Evolutionary conservation across 2,329 filamentous ascomycete genomes (phyloP).

Genomic region (Tolypocladium pustulatum): DNA sequence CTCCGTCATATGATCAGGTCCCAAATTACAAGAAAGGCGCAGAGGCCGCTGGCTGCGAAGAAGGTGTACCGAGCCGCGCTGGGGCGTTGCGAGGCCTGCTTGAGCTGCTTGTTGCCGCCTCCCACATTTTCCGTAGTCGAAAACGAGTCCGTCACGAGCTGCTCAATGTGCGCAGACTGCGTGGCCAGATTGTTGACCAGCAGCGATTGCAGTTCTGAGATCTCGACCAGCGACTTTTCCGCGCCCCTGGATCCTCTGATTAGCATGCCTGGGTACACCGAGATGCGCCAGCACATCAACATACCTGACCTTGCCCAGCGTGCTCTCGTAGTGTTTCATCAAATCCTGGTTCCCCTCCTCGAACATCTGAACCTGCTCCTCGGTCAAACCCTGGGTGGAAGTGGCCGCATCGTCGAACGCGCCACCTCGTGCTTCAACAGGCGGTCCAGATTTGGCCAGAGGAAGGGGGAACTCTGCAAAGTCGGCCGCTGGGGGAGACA

Average conservation of each 20-base stretch:
- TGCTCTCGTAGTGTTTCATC: constrained; percentile 86
- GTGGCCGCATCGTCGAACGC: constrained; percentile 9
- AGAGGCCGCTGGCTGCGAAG: constrained; percentile 67
- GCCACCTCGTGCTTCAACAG: neutral
- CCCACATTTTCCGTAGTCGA: constrained; percentile 78
- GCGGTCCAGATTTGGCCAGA: constrained; percentile 4
- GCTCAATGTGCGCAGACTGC: constrained; percentile 82
- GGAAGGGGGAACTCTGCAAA: constrained; percentile 20
- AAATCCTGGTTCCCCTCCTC: constrained; percentile 88
- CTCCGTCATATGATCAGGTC: constrained; percentile 50
- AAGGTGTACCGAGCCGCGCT: constrained; percentile 71
- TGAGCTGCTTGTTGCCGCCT: constrained; percentile 82
- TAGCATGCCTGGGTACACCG: neutral
- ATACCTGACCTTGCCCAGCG: constrained; percentile 87
- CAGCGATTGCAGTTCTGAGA: constrained; percentile 82
- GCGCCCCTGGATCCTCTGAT: constrained; percentile 49
- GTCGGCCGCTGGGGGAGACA: constrained; percentile 29
- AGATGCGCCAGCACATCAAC: constrained; percentile 21
- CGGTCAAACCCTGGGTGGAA: constrained; percentile 49
- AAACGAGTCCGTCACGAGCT: constrained; percentile 74
- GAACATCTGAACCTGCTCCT: constrained; percentile 87
- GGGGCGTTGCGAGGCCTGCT: constrained; percentile 62
- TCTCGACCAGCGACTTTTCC: constrained; percentile 84
- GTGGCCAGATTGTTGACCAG: constrained; percentile 76
- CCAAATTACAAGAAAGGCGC: constrained; percentile 65